Conservation (phyloP, 1,139 yeast species). For the Lodderomyces margitis region DNA sequence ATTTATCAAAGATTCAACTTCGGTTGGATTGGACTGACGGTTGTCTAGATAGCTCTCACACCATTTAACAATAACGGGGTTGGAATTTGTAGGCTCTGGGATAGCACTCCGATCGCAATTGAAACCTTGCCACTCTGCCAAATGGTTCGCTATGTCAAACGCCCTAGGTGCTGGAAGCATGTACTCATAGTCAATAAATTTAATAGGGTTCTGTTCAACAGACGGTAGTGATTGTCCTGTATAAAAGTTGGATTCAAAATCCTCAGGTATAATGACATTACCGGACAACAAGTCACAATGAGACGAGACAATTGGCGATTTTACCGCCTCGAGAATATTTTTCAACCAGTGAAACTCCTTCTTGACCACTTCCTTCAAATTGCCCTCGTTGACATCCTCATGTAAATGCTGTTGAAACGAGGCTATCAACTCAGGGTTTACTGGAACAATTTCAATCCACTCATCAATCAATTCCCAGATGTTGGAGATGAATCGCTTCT, state of each 20-base stretch:
- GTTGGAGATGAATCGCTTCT: constrained; percentile 39
- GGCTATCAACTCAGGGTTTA: constrained; percentile 39
- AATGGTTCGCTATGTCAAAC: constrained; percentile 82
- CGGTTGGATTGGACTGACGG: constrained; percentile 21
- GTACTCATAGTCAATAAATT: constrained; percentile 79
- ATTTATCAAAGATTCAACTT: constrained; percentile 37
- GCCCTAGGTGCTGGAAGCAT: constrained; percentile 80
- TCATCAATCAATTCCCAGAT: constrained; percentile 60
- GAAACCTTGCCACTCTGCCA: constrained; percentile 87
- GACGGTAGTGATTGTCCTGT: constrained; percentile 22
- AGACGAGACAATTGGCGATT: constrained; percentile 59
- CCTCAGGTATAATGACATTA: constrained; percentile 61
- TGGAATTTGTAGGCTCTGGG: constrained; percentile 48
- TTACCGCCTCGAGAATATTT: constrained; percentile 30
- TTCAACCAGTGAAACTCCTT: constrained; percentile 59
- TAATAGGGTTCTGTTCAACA: constrained; percentile 44
- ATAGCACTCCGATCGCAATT: constrained; percentile 63
- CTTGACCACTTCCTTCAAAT: constrained; percentile 38
- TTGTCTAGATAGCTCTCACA: constrained; percentile 45
- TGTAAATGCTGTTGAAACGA: constrained; percentile 39
- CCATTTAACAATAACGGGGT: constrained; percentile 54
- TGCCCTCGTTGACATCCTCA: constrained; percentile 23
- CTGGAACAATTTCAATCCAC: constrained; percentile 65
- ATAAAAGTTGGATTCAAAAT: constrained; percentile 15
- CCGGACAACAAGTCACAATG: constrained; percentile 77